phyloP scores from a whole-genome alignment of 1,284 basidiomycete genomes.

The Cutaneotrichosporon dermatis region DNA sequence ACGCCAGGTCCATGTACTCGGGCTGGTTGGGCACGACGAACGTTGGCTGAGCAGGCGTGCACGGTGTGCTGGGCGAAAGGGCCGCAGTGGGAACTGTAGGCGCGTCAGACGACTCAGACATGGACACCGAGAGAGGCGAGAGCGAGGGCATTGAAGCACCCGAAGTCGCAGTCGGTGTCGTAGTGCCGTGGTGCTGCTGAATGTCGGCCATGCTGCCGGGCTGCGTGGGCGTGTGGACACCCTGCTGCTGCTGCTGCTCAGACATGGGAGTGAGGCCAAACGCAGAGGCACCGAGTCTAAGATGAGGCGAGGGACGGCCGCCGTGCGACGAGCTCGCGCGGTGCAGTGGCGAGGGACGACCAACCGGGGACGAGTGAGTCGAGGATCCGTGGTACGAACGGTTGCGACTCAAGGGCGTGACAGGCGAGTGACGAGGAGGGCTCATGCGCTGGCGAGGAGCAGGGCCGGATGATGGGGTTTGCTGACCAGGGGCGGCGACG shows the following conservation, averaged over 20 bases:
- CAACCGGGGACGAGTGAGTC: conserved; percentile 5
- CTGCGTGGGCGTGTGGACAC: too few species aligned
- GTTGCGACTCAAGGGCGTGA: conserved; percentile 11
- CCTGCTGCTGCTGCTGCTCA: not conserved
- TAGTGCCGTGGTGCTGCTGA: too few species aligned
- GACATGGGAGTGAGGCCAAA: conserved; percentile 17
- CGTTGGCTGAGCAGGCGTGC: conserved; percentile 16
- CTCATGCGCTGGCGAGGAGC: conserved; percentile 19
- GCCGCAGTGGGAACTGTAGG: not conserved
- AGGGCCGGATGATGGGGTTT: conserved; percentile 15
- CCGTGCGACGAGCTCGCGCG: conserved; percentile 17
- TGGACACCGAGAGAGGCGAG: conserved; percentile 13
- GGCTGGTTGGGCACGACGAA: conserved; percentile 9
- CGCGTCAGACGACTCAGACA: conserved; percentile 10
- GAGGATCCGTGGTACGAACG: conserved; percentile 15
- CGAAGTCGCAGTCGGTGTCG: not conserved
- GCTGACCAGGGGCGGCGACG: conserved; percentile 1
- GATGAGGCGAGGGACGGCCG: conserved; percentile 16
- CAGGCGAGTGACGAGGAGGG: conserved; percentile 16
- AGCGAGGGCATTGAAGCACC: conserved; percentile 8
- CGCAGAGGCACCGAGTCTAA: conserved; percentile 15
- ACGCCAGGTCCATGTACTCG: conserved; percentile 6
- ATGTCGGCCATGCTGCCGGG: too few species aligned
- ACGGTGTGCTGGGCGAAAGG: conserved; percentile 12
- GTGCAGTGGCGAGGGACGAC: conserved; percentile 14